Conservation (phyloP, 202 grass and related monocot genomes). For the Hordeum pubiflorum region DNA sequence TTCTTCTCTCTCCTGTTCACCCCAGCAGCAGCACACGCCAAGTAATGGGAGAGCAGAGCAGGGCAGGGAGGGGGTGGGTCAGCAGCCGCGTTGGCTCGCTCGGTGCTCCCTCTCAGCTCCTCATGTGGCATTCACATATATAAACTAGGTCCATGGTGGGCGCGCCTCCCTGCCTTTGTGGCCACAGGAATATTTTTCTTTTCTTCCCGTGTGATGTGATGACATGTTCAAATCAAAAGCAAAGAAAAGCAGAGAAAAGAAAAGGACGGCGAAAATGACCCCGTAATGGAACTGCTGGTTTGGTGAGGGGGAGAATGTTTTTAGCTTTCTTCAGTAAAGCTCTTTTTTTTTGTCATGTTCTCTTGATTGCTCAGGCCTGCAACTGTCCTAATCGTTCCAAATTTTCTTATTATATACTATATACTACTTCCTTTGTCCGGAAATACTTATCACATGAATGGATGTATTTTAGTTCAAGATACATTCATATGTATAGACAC, state of each 20-base stretch:
- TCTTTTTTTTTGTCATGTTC: background rate
- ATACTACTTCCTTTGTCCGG: too few relatives aligned
- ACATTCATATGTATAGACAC: too few relatives aligned
- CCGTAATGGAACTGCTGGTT: background rate
- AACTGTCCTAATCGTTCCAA: background rate
- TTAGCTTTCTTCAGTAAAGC: background rate
- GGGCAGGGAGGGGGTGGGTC: background rate
- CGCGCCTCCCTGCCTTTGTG: background rate
- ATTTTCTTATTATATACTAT: too few relatives aligned
- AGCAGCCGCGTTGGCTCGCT: background rate
- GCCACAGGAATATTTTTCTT: background rate
- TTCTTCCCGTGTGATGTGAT: background rate
- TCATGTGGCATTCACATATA: background rate
- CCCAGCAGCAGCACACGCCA: background rate
- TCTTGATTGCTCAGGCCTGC: background rate
- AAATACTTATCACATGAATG: too few relatives aligned
- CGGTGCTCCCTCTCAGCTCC: background rate
- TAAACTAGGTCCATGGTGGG: too few relatives aligned
- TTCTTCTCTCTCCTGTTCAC: constrained; percentile 2
- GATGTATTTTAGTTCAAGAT: too few relatives aligned
- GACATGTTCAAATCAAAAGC: background rate
- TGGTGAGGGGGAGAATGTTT: background rate
- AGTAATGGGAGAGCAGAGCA: background rate
- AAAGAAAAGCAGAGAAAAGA: background rate
- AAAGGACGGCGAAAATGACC: background rate